These are phyloP conservation scores for Rosa rugosa DNA, from an alignment of 306 rosid species.

Conservation along the genomic window DNA sequence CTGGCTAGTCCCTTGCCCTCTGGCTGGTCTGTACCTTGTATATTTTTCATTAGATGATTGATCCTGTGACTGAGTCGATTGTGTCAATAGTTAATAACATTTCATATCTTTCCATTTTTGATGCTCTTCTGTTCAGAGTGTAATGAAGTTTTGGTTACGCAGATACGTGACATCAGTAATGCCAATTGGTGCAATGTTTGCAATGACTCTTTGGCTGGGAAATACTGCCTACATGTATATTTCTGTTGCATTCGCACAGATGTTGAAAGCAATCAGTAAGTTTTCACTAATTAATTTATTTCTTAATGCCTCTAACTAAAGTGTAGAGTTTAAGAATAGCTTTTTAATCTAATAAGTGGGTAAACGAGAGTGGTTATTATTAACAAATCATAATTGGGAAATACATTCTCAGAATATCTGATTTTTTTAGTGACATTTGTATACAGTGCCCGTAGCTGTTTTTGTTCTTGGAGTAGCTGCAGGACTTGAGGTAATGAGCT, in stretches of 20 bases:
- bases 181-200: slow-evolving; percentile 98
- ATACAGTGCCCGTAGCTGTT: slow-evolving; percentile 99
- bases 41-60: background rate
- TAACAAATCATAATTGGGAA: slow-evolving; percentile 11
- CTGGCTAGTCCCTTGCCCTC: background rate
- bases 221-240: slow-evolving; percentile 97
- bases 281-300: slow-evolving; percentile 18
- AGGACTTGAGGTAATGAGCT: slow-evolving; percentile 93
- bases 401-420: slow-evolving; percentile 8
- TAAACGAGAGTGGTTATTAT: slow-evolving; percentile 25
- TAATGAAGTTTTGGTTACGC: slow-evolving; percentile 44
- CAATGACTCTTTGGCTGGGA: slow-evolving; percentile 99
- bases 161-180: slow-evolving; percentile 86
- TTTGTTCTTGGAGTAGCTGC: slow-evolving; percentile 92
- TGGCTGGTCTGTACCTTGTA: background rate
- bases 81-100: background rate
- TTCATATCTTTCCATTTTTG: slow-evolving; percentile 16
- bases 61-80: background rate
- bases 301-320: slow-evolving; percentile 7
- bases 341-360: slow-evolving; percentile 15
- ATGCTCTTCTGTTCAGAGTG: slow-evolving; percentile 7
- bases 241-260: slow-evolving; percentile 97
- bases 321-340: slow-evolving; percentile 10
- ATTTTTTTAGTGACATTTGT: slow-evolving; percentile 25
- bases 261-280: slow-evolving; percentile 99